Evolutionary conservation across 768 basidiomycete genomes (phyloP).

Genomic region (Astraeus odoratus): DNA sequence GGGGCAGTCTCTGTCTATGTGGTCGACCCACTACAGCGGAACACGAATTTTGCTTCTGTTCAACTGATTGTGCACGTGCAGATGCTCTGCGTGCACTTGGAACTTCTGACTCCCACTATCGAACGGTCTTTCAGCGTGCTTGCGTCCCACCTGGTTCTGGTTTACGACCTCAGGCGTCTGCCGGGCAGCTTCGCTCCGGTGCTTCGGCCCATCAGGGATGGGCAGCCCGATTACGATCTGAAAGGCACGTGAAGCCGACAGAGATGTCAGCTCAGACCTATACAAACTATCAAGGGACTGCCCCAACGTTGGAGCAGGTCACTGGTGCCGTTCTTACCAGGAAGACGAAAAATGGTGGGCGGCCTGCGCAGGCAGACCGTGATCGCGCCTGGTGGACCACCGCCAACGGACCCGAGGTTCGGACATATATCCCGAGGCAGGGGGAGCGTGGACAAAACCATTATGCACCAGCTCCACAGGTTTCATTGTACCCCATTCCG

Average conservation of each 20-base stretch:
- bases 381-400: conserved; percentile 4
- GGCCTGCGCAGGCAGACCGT: neutral
- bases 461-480: conserved; percentile 4
- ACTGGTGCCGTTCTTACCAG: conserved; percentile 7
- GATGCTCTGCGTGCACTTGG: conserved; percentile 23
- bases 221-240: neutral
- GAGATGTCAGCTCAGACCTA: neutral
- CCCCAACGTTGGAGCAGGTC: conserved; percentile 17
- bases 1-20: conserved; percentile 18
- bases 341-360: conserved; percentile 2
- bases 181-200: neutral
- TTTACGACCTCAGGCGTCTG: neutral
- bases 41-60: conserved; percentile 26
- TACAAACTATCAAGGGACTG: neutral
- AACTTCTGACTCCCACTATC: conserved; percentile 19
- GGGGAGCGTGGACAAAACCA: neutral
- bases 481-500: conserved; percentile 10
- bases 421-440: neutral
- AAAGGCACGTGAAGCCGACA: neutral
- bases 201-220: neutral
- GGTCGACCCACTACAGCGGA: conserved; percentile 15
- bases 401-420: neutral
- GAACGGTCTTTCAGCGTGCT: conserved; percentile 14
- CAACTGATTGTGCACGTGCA: conserved; percentile 18
- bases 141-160: conserved; percentile 3